Evolutionary conservation across 345 rosid genomes (phyloP), one percentile per base, ranked within the genome.

Genomic region (Salix arbutifolia): DNA sequence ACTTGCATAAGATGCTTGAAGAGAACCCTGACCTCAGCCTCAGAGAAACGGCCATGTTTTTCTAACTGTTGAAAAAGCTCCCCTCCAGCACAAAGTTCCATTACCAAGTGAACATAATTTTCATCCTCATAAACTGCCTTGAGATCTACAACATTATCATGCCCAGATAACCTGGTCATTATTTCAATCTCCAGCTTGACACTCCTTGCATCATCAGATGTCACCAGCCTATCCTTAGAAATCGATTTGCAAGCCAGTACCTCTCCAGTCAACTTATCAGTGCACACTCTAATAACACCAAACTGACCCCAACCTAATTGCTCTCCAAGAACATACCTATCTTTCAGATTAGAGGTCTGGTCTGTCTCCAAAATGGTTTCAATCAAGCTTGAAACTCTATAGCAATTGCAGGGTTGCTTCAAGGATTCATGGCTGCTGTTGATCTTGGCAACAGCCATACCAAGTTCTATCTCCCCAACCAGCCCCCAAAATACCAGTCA

Each of bases 21-120:
- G 67, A 90, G 82, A 76, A 81, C 81, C 83, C 83, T 83, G 56
- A 89, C 94, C 76, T 90, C 85, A 76, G 76, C 65, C 82, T 90
- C 91, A 19, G 83, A 83, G 71, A 86, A 90, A 74, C 86, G 85
- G 0, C 89, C 91, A 69, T 85, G 84, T 86, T 84, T 87, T 85
- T 87, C 90, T 61, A 90, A 68, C 75, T 75, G 84, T 72, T 87
- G 87, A 69, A 88, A 90, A 67, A 88, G 90, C 84, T 90, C 94
- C 61, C 94, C 90, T 61, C 94, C 94, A 23, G 91, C 90, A 78
- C 94, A 90, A 74, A 90, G 89, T 82, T 90, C 90, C 94, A 88
- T 90, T 72, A 90, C 89, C 87, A 90, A 74, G 75, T 90, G 94
- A 46, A 90, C 87, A 67, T 71, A 81, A 52, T 86, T 84, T 67